Evolutionary conservation across 2,329 filamentous ascomycete genomes (phyloP).

Genomic region (Tolypocladium cylindrosporum): DNA sequence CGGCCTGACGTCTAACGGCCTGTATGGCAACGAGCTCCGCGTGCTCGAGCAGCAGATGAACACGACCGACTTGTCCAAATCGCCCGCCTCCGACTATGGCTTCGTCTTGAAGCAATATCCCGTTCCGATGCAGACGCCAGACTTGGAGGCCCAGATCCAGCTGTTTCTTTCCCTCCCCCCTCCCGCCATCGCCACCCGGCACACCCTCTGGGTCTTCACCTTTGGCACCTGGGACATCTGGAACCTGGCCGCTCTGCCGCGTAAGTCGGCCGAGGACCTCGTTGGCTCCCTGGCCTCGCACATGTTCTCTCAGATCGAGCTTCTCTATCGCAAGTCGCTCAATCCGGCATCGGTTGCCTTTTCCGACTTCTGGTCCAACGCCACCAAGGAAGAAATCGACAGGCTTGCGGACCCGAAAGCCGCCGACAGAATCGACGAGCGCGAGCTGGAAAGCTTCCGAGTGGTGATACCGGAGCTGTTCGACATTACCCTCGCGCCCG

Average conservation of each 20-base stretch:
- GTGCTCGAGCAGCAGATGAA: constrained; percentile 25
- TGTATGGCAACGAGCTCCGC: constrained; percentile 34
- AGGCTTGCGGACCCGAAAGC: constrained; percentile 14
- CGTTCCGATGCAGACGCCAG: constrained; percentile 24
- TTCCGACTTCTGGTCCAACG: constrained; percentile 30
- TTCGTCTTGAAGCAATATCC: constrained; percentile 34
- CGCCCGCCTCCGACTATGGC: constrained; percentile 31
- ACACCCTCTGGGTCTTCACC: constrained; percentile 43
- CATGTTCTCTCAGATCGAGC: constrained; percentile 36
- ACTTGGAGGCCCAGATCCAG: constrained; percentile 34
- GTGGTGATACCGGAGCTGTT: constrained; percentile 41
- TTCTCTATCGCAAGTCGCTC: constrained; percentile 33
- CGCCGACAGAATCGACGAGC: constrained; percentile 13
- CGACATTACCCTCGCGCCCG: constrained; percentile 44
- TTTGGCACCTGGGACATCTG: constrained; percentile 47
- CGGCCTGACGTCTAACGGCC: constrained; percentile 39
- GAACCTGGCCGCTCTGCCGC: constrained; percentile 37
- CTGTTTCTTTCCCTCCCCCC: constrained; percentile 31
- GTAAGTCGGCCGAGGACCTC: constrained; percentile 22
- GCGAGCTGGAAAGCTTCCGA: constrained; percentile 32
- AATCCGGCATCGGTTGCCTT: constrained; percentile 32
- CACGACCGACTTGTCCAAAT: constrained; percentile 18
- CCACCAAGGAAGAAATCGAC: constrained; percentile 13
- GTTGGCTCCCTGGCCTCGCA: constrained; percentile 26
- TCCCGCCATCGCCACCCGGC: constrained; percentile 22